Evolutionary conservation across 202 grass and related monocot genomes (phyloP).

Genomic region (Setaria viridis): DNA sequence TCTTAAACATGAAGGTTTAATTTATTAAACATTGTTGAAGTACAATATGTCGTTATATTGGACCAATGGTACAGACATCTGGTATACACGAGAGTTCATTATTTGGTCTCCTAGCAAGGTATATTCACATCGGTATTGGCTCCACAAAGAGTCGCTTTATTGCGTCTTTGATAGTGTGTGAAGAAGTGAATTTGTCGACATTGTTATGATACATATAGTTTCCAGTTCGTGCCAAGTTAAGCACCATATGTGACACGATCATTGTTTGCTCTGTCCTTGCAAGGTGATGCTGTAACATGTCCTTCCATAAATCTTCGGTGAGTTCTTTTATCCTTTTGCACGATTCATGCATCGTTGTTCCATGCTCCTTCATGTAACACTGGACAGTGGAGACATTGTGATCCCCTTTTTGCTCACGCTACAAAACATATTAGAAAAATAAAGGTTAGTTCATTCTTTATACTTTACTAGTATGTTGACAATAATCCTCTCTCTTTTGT

Average conservation of each 20-base stretch:
- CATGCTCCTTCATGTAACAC: slow-evolving; percentile 53
- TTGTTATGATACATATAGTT: slow-evolving; percentile 26
- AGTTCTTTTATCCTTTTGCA: slow-evolving; percentile 23
- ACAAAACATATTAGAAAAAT: neutral
- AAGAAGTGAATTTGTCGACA: slow-evolving; percentile 30
- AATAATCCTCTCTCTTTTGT: too few relatives aligned
- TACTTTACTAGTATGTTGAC: too few relatives aligned
- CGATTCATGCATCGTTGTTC: slow-evolving; percentile 7
- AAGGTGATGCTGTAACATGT: slow-evolving; percentile 15
- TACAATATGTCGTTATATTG: too few relatives aligned
- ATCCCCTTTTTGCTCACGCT: slow-evolving; percentile 47
- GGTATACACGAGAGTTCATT: too few relatives aligned
- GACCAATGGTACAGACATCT: too few relatives aligned
- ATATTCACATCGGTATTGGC: slow-evolving; percentile 9
- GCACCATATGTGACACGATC: neutral
- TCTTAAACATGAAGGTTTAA: too few relatives aligned
- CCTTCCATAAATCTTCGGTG: slow-evolving; percentile 38
- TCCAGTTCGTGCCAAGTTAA: slow-evolving; percentile 37
- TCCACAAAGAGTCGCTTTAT: slow-evolving; percentile 31
- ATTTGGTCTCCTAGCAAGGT: too few relatives aligned
- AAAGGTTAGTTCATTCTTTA: too few relatives aligned
- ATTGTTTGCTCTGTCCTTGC: neutral
- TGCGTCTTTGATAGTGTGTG: slow-evolving; percentile 38
- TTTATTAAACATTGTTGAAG: too few relatives aligned
- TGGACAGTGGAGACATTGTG: slow-evolving; percentile 38